Evolutionary conservation across 768 basidiomycete genomes (phyloP), one percentile per base, ranked within the genome.

Genomic region (Pleurotus ostreatus): DNA sequence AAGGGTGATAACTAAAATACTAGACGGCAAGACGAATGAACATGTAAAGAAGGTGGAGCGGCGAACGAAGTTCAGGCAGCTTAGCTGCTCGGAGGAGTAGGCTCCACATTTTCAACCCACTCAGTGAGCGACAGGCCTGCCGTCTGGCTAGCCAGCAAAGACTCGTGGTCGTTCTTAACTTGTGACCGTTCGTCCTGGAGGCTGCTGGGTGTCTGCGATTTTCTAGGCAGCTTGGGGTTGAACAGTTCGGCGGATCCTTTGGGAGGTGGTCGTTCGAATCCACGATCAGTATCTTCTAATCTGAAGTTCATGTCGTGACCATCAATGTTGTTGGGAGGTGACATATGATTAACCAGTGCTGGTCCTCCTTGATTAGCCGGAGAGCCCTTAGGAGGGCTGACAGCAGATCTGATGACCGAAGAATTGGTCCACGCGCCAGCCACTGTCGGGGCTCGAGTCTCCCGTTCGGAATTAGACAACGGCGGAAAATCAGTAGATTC

Each of bases 401-500:
- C 74, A 18, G 26, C 30, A 4, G 84, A 75, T 12, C 84, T 75
- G 18, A 72, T 71, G 22, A 73, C 73, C 22, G 81, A 72, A 23
- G 80, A 68, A 59, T 84, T 86, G 18, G 79, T 83, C 90, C 90
- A 92, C 20, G 85, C 89, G 22, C 89, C 88, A 25, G 75, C 74
- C 5, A 79, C 79, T 1, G 74, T 70, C 2, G 84, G 84, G 5
- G 74, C 64, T 45, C 80, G 80, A 62, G 78, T 83, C 68, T 85
- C 85, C 16, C 69, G 65, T 25, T 69, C 67, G 18, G 74, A 65
- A 30, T 22, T 41, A 4, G 68, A 73, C 41, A 69, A 66, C 8
- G 89, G 89, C 4, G 88, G 88, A 60, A 90, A 90, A 69, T 91
- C 88, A 2, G 74, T 81, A 5, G 83, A 66, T 46, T 86, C 81